Evolutionary conservation across 192 early-diverging fungal genomes (phyloP).

Genomic region (Coemansia sp.): DNA sequence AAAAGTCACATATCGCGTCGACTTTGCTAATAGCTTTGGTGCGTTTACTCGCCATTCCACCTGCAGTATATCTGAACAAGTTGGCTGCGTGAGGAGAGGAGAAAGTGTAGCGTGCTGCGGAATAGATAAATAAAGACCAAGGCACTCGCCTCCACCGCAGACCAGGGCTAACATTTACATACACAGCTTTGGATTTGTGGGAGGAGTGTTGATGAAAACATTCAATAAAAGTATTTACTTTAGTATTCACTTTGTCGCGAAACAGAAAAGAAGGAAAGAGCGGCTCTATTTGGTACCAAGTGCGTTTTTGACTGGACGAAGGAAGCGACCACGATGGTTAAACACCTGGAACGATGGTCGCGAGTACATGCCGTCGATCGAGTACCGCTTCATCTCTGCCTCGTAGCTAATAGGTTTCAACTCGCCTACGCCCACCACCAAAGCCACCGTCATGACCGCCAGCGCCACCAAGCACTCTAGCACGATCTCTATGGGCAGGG

Average conservation of each 20-base stretch:
- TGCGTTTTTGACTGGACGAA: constrained; percentile 22
- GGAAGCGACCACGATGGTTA: constrained; percentile 51
- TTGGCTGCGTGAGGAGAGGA: neutral
- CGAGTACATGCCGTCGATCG: constrained; percentile 50
- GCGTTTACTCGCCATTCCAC: neutral
- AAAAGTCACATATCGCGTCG: constrained; percentile 47
- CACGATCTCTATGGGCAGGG: constrained; percentile 48
- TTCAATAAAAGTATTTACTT: neutral
- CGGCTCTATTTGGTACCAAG: neutral
- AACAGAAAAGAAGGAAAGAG: neutral
- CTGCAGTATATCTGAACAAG: neutral
- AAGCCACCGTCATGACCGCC: constrained; percentile 47
- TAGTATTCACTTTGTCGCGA: neutral
- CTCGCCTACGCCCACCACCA: constrained; percentile 42
- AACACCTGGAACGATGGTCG: constrained; percentile 53
- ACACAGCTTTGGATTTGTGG: neutral
- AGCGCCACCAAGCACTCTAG: constrained; percentile 45
- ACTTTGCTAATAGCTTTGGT: constrained; percentile 24
- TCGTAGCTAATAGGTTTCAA: constrained; percentile 54
- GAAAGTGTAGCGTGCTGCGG: constrained; percentile 3
- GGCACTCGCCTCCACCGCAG: neutral
- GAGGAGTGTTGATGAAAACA: too few relatives aligned
- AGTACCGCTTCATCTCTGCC: constrained; percentile 57
- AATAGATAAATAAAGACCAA: neutral
- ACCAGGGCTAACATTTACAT: neutral